Evolutionary conservation across 2,329 filamentous ascomycete genomes (phyloP), one percentile per base, ranked within the genome.

Genomic region (Aspergillus costaricaensis): DNA sequence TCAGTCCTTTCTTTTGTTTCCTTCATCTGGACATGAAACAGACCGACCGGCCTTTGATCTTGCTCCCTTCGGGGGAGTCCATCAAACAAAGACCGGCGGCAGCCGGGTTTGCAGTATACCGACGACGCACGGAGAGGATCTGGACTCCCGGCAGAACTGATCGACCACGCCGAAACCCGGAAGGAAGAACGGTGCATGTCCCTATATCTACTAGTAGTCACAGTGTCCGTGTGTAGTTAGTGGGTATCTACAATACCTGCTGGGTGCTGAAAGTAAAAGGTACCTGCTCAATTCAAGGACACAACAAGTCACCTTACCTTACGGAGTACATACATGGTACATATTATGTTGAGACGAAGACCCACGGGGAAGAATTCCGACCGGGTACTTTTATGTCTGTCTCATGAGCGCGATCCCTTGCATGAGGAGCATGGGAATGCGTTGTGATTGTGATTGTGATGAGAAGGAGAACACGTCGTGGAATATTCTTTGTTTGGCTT

Each of bases 81-180:
- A 25, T 50, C 15, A 9, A 50, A 30, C 25, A 17, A 50, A 17
- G 47, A 50, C 15, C 25, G 47, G 47, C 47, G 47, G 47, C 47
- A 50, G 15, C 30, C n/a, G 23, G 23, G 47, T 9, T 17, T 21
- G 25, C n/a, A 15, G 25, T 32, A 30, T 50, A 27, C 47, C 47
- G 47, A 49, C 47, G 47, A 50, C 30, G 47, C 47, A 50, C 25
- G n/a, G 47, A 15, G 47, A 30, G 47, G 47, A 50, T 50, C 47
- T 50, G 44, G 44, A 30, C 47, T 27, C 23, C n/a, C 25, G 47
- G 4, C 23, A 30, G 25, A 50, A 50, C 27, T 19, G 47, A 50
- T 50, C 47, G 25, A 30, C 47, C 25, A 30, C n/a, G 47, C n/a
- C 25, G n/a, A 15, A 23, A 30, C 27, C 47, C 44, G 14, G 23